Evolutionary conservation across 2,329 filamentous ascomycete species (phyloP).

Genomic region (Cladophialophora chaetospira): DNA sequence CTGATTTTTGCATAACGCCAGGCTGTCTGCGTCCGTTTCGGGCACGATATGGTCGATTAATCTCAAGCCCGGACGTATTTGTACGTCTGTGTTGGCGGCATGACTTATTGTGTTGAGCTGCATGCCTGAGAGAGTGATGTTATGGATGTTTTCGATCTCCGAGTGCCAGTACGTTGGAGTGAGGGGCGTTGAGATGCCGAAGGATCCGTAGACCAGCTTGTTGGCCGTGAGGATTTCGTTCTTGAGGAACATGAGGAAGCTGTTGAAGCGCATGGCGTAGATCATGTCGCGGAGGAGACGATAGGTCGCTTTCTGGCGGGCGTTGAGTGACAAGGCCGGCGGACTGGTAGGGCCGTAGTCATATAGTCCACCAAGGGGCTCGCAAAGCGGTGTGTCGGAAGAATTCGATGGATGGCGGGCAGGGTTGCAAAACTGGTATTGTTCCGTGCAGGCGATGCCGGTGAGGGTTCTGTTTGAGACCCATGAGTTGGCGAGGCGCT

Average conservation of each 20-base stretch:
- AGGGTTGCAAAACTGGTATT: slow-evolving; percentile 33
- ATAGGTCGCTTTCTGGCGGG: slow-evolving; percentile 4
- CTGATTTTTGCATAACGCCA: slow-evolving; percentile 5
- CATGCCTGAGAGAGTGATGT: slow-evolving; percentile 8
- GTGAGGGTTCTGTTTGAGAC: slow-evolving; percentile 1
- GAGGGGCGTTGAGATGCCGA: slow-evolving; percentile 11
- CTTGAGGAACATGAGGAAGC: slow-evolving; percentile 6
- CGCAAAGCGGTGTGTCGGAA: slow-evolving; percentile 14
- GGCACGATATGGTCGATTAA: slow-evolving; percentile 3
- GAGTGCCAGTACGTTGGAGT: slow-evolving; percentile 4
- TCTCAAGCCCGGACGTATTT: background rate
- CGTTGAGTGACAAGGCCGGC: slow-evolving; percentile 1
- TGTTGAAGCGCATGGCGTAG: slow-evolving; percentile 13
- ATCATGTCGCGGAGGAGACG: slow-evolving; percentile 2
- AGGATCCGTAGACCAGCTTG: slow-evolving; percentile 12
- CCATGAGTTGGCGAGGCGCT: slow-evolving; percentile 9
- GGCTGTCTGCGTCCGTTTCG: slow-evolving; percentile 7
- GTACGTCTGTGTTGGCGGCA: slow-evolving; percentile 6
- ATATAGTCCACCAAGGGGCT: slow-evolving; percentile 4
- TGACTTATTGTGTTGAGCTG: slow-evolving; percentile 10
- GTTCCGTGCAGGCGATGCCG: slow-evolving; percentile 28
- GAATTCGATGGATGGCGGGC: background rate
- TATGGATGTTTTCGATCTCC: slow-evolving; percentile 12
- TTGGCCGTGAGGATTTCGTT: slow-evolving; percentile 9
- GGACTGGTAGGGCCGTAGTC: background rate